These are phyloP conservation scores for Pichia kudriavzevii DNA, from an alignment of 1,139 yeast genomes.

Conservation along the genomic window DNA sequence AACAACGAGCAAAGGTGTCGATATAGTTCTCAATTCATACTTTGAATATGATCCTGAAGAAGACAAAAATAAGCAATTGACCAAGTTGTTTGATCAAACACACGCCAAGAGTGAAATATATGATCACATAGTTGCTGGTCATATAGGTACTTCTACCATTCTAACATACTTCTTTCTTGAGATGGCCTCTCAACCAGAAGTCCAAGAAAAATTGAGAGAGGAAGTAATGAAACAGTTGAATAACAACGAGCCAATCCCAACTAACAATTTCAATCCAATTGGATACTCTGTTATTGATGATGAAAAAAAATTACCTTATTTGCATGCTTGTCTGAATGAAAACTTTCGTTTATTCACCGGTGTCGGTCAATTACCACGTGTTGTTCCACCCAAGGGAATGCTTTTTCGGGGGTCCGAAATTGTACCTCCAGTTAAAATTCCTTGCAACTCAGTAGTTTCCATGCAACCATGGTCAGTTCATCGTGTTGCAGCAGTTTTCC, in stretches of 20 bases:
- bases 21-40: constrained; percentile 22
- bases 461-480: constrained; percentile 64
- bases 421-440: constrained; percentile 32
- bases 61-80: constrained; percentile 4
- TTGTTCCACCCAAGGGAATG: constrained; percentile 34
- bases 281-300: constrained; percentile 27
- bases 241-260: constrained; percentile 6
- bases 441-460: constrained; percentile 50
- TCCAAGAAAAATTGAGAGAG: constrained; percentile 36
- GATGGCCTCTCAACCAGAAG: constrained; percentile 39
- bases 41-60: constrained; percentile 16
- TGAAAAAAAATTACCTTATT: constrained; percentile 42
- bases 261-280: constrained; percentile 11
- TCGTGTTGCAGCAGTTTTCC: constrained; percentile 42
- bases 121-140: constrained; percentile 60
- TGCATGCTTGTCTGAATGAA: constrained; percentile 54
- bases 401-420: constrained; percentile 22
- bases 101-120: constrained; percentile 38
- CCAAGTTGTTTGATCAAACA: constrained; percentile 13
- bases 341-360: constrained; percentile 57
- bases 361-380: constrained; percentile 65
- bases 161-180: constrained; percentile 54
- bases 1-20: constrained; percentile 27
- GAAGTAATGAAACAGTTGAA: constrained; percentile 32
- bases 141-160: constrained; percentile 68